phyloP scores from a whole-genome alignment of 129 eudicot species.

The Rutidosis leptorrhynchoides region DNA sequence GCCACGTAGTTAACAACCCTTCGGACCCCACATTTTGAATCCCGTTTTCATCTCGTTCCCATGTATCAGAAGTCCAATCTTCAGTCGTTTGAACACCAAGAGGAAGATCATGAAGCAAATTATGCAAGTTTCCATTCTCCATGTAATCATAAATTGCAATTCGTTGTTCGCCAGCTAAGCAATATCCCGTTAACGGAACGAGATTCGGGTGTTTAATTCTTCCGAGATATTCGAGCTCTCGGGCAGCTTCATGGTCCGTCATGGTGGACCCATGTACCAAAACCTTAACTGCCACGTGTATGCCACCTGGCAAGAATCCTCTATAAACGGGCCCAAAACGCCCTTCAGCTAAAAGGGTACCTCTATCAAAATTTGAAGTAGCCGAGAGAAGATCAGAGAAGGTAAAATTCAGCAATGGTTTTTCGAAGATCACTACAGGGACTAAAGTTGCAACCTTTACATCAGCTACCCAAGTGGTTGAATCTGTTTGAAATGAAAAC shows the following conservation, averaged over 20 bases:
- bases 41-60: constrained; percentile 56
- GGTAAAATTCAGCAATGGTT: constrained; percentile 77
- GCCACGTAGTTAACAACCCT: constrained; percentile 66
- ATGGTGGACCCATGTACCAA: constrained; percentile 77
- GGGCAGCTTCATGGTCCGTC: constrained; percentile 87
- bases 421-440: constrained; percentile 78
- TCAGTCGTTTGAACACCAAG: constrained; percentile 66
- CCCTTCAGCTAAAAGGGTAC: constrained; percentile 81
- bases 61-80: constrained; percentile 79
- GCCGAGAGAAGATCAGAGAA: constrained; percentile 82
- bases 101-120: constrained; percentile 75
- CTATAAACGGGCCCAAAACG: constrained; percentile 78
- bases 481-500: constrained; percentile 85
- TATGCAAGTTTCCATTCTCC: constrained; percentile 83
- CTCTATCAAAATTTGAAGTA: constrained; percentile 77
- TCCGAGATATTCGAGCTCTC: constrained; percentile 81
- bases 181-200: constrained; percentile 76
- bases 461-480: constrained; percentile 95
- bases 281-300: constrained; percentile 80
- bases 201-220: constrained; percentile 83
- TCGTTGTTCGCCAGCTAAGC: constrained; percentile 81
- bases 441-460: constrained; percentile 70
- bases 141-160: constrained; percentile 83
- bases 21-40: constrained; percentile 59
- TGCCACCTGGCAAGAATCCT: constrained; percentile 72